Base-by-base conservation (phyloP, 148 eudicot genomes). In the Camellia sinensis region DNA sequence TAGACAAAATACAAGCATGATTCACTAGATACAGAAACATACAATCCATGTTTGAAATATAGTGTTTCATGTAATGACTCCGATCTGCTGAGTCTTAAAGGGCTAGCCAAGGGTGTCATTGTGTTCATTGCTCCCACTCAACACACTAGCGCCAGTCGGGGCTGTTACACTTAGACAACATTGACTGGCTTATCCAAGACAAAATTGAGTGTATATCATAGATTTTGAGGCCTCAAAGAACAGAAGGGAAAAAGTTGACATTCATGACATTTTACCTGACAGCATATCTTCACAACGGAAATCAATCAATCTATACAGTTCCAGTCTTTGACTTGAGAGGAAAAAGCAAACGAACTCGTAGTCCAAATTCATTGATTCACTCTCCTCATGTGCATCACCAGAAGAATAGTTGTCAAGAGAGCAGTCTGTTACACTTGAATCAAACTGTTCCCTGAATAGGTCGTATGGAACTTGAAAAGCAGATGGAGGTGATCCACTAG, bases 221-320 rank as follows among this genome's bases (percentile, higher is more conserved):
- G 21, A 15, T 44, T 59, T 46, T 60, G 69, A 77, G 71, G 65
- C 41, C 60, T 48, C 63, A 77, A 67, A 72, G 7, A 74, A 66
- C 7, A 59, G 64, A 46, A 4, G 63, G 43, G 29, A 54, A 40
- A 77, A 73, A 40, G 56, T 68, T 52, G 70, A 80, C 45, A 67
- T 71, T 64, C 82, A 71, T 81, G 65, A 52, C 68, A 66, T 18
- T 67, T 81, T 77, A 93, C 97, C 97, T 88, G 90, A 88, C 83
- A 95, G 83, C 99, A 95, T 95, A 81, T 90, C 95, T 90, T 95
- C 99, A 78, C 99, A 95, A 13, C 99, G 94, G 56, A 89, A 84
- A 83, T 95, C 99, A 80, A 95, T 92, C 83, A 90, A 91, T 88
- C 89, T 89, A 78, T 95, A 95, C 76, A 95, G 90, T 80, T 93